Evolutionary conservation across 257 asterid genomes (phyloP).

Genomic region (Vinca minor): DNA sequence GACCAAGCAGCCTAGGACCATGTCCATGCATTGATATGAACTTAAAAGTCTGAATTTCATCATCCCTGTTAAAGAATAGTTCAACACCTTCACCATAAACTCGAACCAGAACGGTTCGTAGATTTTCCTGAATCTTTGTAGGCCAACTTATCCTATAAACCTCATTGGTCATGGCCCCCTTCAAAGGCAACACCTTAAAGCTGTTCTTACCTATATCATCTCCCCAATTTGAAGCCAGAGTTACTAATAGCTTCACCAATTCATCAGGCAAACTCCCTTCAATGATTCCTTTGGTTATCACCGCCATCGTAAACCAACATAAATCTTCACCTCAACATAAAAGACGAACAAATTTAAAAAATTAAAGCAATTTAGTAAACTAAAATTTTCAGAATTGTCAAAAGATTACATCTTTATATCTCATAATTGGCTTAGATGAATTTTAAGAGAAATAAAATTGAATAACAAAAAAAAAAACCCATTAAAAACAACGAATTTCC

Average conservation of each 20-base stretch:
- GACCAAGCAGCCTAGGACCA: conserved; percentile 77
- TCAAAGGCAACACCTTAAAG: conserved; percentile 49
- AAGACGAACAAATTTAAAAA: too few species aligned
- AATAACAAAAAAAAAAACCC: background rate
- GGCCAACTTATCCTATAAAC: conserved; percentile 73
- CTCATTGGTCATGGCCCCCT: conserved; percentile 86
- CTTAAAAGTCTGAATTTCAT: conserved; percentile 66
- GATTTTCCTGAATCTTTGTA: conserved; percentile 21
- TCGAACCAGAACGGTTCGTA: conserved; percentile 60
- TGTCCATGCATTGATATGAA: conserved; percentile 49
- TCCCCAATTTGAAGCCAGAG: conserved; percentile 60
- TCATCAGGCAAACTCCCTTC: conserved; percentile 57
- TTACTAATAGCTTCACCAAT: conserved; percentile 35
- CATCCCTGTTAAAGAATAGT: conserved; percentile 63
- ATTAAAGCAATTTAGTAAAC: background rate
- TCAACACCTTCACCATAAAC: conserved; percentile 83
- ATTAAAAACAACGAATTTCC: background rate
- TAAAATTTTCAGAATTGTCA: background rate
- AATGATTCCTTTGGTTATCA: conserved; percentile 44
- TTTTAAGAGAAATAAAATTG: background rate
- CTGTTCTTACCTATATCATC: conserved; percentile 38
- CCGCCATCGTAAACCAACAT: conserved; percentile 40
- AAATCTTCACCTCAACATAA: conserved; percentile 6
- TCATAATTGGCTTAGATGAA: too few species aligned
- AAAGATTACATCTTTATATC: background rate